Conservation (phyloP, 192 early-diverging fungal genomes). For the Anaeromyces robustus region DNA sequence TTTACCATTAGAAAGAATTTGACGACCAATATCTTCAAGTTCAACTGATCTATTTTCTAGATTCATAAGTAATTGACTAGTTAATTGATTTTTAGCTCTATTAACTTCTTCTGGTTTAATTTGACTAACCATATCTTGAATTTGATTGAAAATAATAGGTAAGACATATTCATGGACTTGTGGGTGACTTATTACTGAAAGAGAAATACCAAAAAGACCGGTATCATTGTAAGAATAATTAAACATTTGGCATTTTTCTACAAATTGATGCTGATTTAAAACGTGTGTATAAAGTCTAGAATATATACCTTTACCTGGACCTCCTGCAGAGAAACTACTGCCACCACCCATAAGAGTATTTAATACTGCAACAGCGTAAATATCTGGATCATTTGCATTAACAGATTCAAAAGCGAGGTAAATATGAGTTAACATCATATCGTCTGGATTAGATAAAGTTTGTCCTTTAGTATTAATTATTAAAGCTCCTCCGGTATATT, state of each 20-base stretch:
- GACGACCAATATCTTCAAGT: conserved; percentile 86
- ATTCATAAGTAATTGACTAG: conserved; percentile 81
- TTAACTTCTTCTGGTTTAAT: conserved; percentile 45
- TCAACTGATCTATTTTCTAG: conserved; percentile 85
- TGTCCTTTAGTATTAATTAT: conserved; percentile 51
- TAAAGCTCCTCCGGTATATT: conserved; percentile 71
- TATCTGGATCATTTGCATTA: conserved; percentile 67
- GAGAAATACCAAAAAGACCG: conserved; percentile 83
- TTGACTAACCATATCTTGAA: conserved; percentile 43
- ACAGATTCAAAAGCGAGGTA: conserved; percentile 80
- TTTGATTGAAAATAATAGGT: conserved; percentile 69
- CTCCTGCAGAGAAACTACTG: conserved; percentile 90
- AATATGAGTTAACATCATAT: conserved; percentile 56
- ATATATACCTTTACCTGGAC: conserved; percentile 98
- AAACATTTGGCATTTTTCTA: conserved; percentile 85
- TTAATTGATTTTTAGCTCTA: conserved; percentile 92
- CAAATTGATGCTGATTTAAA: conserved; percentile 83
- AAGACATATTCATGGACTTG: conserved; percentile 48
- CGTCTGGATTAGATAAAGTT: conserved; percentile 37
- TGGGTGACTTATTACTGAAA: conserved; percentile 63
- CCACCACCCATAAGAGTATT: conserved; percentile 88
- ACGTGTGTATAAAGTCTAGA: conserved; percentile 90
- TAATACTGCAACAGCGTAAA: conserved; percentile 81
- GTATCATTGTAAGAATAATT: conserved; percentile 82
- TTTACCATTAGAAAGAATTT: conserved; percentile 53